phyloP scores from a whole-genome alignment of 164 flowering plant species.

The Vitis vinifera region ASM3070453v1 NC_081811.1:23282501-23283000 shows the following conservation, averaged over 20 bases:
- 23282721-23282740: constrained; percentile 29
- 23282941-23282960: not conserved
- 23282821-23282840: constrained; percentile 55
- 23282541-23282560: too few species aligned
- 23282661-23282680: constrained; percentile 75
- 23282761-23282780: constrained; percentile 27
- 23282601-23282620: not conserved
- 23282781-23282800: constrained; percentile 20
- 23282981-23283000: too few species aligned
- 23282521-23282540: too few species aligned
- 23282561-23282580: not conserved
- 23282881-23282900: constrained; percentile 73
- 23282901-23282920: constrained; percentile 65
- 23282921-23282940: constrained; percentile 71
- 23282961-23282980: too few species aligned
- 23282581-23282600: not conserved
- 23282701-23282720: constrained; percentile 67
- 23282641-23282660: constrained; percentile 62
- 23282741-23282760: constrained; percentile 42
- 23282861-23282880: constrained; percentile 82
- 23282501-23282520: not conserved
- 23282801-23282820: constrained; percentile 30
- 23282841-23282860: constrained; percentile 74
- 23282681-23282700: constrained; percentile 87
- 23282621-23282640: not conserved